Percentiles rank a stretch among this genome's conserved stretches.
Evolutionary conservation across 257 asterid species (phyloP).

Genomic region (Striga asiatica): DNA sequence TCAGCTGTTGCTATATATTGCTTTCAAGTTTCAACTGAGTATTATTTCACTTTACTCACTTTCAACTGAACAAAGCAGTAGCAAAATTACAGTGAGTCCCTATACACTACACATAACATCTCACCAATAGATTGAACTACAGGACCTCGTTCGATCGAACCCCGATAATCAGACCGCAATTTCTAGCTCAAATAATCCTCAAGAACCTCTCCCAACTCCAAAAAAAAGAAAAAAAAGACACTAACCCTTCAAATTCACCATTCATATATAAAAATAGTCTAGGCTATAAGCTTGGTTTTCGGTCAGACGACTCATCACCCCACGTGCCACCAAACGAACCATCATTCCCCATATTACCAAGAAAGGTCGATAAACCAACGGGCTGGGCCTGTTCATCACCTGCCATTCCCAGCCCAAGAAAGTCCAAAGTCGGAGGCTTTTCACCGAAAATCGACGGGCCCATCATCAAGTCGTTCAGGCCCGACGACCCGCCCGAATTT

Average conservation of each 20-base stretch:
- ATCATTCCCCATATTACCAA: slow-evolving; percentile 16
- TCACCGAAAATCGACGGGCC: slow-evolving; percentile 27
- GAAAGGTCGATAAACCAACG: slow-evolving; percentile 26
- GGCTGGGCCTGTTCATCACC: slow-evolving; percentile 25
- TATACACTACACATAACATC: neutral
- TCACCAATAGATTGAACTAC: neutral
- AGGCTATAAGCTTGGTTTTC: too few relatives aligned
- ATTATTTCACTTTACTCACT: neutral
- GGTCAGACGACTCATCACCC: neutral
- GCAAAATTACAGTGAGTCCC: neutral
- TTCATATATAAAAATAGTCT: too few relatives aligned
- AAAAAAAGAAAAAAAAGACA: neutral
- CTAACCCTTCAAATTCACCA: neutral
- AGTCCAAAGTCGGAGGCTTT: slow-evolving; percentile 54
- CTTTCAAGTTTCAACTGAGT: neutral
- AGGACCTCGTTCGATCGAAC: neutral
- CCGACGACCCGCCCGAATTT: slow-evolving; percentile 19
- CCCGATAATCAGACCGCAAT: neutral
- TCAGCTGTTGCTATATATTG: neutral
- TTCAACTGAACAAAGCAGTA: neutral
- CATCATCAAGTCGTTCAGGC: slow-evolving; percentile 31
- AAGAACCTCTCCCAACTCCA: neutral
- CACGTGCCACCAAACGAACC: neutral
- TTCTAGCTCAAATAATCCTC: neutral
- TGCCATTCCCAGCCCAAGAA: slow-evolving; percentile 60